A percentile compares a stretch with the other conserved stretches of the same genome.
These are phyloP conservation scores for Sarocladiaceae sp. DNA, from an alignment of 2,329 filamentous ascomycete genomes.

Conservation along the genomic window DNA sequence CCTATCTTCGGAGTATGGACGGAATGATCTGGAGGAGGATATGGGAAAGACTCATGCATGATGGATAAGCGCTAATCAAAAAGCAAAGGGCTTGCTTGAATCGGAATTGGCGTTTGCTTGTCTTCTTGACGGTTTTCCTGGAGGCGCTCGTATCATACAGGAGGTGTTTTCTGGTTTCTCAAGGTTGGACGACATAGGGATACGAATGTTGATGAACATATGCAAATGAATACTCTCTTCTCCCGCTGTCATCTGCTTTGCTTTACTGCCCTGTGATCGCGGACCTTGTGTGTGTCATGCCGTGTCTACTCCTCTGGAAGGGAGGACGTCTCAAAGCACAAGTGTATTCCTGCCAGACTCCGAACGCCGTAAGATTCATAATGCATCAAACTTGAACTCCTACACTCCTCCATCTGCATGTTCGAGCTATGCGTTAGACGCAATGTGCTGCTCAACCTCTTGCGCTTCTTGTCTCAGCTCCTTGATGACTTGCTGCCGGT, in stretches of 20 bases:
- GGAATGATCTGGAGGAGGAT: neutral
- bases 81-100: neutral
- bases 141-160: too few relatives aligned
- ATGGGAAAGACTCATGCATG: neutral
- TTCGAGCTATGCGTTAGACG: constrained; percentile 17
- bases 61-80: constrained; percentile 1
- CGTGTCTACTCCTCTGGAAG: too few relatives aligned
- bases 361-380: too few relatives aligned
- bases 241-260: too few relatives aligned
- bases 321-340: too few relatives aligned
- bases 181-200: neutral
- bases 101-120: constrained; percentile 5
- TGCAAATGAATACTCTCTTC: constrained; percentile 13
- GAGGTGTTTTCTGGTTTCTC: too few relatives aligned
- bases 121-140: constrained; percentile 14
- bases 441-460: constrained; percentile 36
- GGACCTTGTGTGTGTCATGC: too few relatives aligned
- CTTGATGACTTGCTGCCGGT: constrained; percentile 54
- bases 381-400: too few relatives aligned
- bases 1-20: too few relatives aligned
- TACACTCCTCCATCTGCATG: too few relatives aligned
- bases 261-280: too few relatives aligned
- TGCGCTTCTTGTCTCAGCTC: constrained; percentile 53
- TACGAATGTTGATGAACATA: constrained; percentile 15
- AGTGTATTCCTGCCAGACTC: too few relatives aligned